Conservation (phyloP, 2,329 filamentous ascomycete species). For the Anthostomella pinea region DNA sequence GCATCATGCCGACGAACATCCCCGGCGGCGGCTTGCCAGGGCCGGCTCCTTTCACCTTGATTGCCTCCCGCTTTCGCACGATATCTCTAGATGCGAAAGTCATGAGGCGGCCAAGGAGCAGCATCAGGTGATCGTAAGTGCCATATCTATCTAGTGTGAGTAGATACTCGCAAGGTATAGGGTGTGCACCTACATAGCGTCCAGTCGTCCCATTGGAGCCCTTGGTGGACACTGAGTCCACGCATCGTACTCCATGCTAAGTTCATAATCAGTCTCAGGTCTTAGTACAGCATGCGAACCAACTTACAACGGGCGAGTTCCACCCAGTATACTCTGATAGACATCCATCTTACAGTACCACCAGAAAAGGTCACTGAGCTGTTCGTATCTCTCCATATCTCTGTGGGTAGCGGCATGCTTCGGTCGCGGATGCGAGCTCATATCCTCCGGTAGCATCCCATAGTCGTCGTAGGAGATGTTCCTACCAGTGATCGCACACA, state of each 20-base stretch:
- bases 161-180: neutral
- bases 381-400: constrained; percentile 78
- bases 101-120: constrained; percentile 76
- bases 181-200: constrained; percentile 59
- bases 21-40: constrained; percentile 43
- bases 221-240: constrained; percentile 90
- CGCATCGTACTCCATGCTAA: constrained; percentile 71
- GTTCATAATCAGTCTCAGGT: constrained; percentile 11
- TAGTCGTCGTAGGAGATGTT: constrained; percentile 52
- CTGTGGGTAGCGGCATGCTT: constrained; percentile 43
- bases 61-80: constrained; percentile 69
- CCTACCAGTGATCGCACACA: constrained; percentile 47
- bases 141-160: constrained; percentile 63
- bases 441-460: constrained; percentile 36
- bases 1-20: constrained; percentile 55
- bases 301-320: constrained; percentile 78
- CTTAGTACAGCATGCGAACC: constrained; percentile 2
- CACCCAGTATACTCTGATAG: constrained; percentile 86
- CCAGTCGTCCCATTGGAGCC: constrained; percentile 71
- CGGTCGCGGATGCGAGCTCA: constrained; percentile 26
- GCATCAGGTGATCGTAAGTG: constrained; percentile 81
- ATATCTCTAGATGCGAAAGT: constrained; percentile 78
- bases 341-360: constrained; percentile 95
- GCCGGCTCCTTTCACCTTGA: constrained; percentile 57
- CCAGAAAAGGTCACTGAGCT: constrained; percentile 86